Evolutionary conservation across 257 asterid genomes (phyloP).

Genomic region (Nicotiana knightiana): DNA sequence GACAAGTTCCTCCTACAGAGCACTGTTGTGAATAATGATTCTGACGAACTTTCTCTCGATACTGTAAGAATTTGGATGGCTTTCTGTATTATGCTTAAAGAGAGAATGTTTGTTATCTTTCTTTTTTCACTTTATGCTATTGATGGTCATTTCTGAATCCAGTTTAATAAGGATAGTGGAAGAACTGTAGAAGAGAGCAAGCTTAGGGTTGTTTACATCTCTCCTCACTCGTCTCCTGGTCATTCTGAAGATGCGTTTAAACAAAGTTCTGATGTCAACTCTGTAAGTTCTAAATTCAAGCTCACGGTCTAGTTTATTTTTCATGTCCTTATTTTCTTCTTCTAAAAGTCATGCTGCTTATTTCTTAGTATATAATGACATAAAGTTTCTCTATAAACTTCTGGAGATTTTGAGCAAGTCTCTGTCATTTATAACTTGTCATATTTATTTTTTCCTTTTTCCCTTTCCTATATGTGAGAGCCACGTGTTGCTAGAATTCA

Average conservation of each 20-base stretch:
- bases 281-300: slow-evolving; percentile 28
- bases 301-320: neutral
- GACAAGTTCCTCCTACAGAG: slow-evolving; percentile 82
- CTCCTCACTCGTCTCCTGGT: slow-evolving; percentile 32
- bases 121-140: neutral
- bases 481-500: neutral
- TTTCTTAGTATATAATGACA: neutral
- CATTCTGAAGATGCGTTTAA: slow-evolving; percentile 22
- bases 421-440: neutral
- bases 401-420: neutral
- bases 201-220: slow-evolving; percentile 59
- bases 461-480: neutral
- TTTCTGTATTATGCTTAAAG: neutral
- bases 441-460: neutral
- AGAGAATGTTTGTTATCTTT: neutral
- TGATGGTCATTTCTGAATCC: slow-evolving; percentile 11
- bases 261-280: slow-evolving; percentile 22
- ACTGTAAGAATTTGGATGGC: slow-evolving; percentile 35
- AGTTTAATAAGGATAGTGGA: slow-evolving; percentile 69
- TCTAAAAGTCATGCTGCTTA: neutral
- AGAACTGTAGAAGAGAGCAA: slow-evolving; percentile 53
- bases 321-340: neutral
- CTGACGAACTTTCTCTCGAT: slow-evolving; percentile 61
- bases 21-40: slow-evolving; percentile 41
- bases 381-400: neutral